Conservation (phyloP, 2,329 filamentous ascomycete species). For the Catunica adiposa region DNA sequence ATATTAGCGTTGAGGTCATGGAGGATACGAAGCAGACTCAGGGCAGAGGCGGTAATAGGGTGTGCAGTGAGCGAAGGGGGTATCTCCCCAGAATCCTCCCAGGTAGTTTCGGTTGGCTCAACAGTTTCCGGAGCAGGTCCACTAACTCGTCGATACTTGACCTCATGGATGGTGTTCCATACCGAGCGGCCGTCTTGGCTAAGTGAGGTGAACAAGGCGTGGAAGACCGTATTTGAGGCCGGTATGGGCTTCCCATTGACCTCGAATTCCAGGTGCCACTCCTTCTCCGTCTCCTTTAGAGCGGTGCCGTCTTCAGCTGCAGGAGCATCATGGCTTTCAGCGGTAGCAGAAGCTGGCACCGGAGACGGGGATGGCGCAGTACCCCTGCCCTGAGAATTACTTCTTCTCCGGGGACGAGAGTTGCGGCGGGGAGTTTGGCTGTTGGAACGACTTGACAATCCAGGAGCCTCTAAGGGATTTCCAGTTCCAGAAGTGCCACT, state of each 20-base stretch:
- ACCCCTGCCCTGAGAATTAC: not conserved
- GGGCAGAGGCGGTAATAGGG: conserved; percentile 69
- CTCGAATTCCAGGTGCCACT: conserved; percentile 96
- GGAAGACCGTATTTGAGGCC: conserved; percentile 90
- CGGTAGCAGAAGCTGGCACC: not conserved
- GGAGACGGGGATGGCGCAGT: not conserved
- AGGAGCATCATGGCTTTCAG: not conserved
- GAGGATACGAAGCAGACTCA: conserved; percentile 73
- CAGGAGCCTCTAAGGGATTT: not conserved
- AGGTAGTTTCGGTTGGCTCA: conserved; percentile 30
- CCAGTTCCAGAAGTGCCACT: not conserved
- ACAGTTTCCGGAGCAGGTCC: conserved; percentile 61
- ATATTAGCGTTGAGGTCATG: conserved; percentile 88
- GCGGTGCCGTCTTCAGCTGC: not conserved
- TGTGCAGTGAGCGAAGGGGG: conserved; percentile 70
- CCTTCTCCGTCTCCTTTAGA: no score
- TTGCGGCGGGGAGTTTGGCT: not conserved
- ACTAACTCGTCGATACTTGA: conserved; percentile 75
- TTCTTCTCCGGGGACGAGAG: not conserved
- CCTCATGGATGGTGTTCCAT: conserved; percentile 78
- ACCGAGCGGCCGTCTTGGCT: conserved; percentile 42
- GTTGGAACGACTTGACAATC: not conserved
- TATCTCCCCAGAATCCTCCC: conserved; percentile 32
- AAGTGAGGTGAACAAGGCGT: conserved; percentile 57
- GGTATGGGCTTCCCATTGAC: conserved; percentile 69